A percentile compares a stretch with the other conserved stretches of the same genome.
These are phyloP conservation scores for Micromonas commoda DNA, from an alignment of 139 green algal species.

Conservation along the genomic window DNA sequence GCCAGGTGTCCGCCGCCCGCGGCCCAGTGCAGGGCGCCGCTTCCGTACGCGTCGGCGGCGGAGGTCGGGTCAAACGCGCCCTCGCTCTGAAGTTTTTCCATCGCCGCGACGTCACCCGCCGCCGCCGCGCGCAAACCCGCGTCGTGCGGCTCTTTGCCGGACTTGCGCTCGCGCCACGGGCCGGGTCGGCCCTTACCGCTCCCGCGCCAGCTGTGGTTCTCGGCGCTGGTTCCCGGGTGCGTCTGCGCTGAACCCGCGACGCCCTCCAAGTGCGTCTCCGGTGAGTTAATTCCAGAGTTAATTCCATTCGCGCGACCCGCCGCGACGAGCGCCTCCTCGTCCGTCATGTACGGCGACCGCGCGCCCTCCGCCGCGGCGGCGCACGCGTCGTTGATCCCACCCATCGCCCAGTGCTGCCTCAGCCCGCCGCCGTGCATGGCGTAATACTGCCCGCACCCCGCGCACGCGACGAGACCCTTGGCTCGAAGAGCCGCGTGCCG, in stretches of 20 bases:
- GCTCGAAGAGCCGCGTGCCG: neutral
- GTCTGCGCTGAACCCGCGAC: no score
- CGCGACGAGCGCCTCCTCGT: neutral
- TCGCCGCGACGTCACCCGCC: neutral
- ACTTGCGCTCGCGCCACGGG: neutral
- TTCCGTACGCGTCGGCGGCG: neutral
- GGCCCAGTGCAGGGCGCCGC: constrained; percentile 8
- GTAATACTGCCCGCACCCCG: constrained; percentile 7
- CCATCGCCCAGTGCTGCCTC: neutral
- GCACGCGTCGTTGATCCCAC: neutral
- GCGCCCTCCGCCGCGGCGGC: neutral
- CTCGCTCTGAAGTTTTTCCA: neutral
- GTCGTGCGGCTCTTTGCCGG: neutral
- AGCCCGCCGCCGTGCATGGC: constrained; percentile 18
- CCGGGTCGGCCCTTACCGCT: neutral
- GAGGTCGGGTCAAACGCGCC: neutral
- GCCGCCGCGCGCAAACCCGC: neutral
- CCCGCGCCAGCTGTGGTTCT: neutral
- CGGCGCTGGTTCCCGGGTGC: neutral
- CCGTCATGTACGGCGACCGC: neutral
- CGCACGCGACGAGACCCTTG: neutral
- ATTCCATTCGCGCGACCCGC: no score
- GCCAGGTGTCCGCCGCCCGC: neutral
- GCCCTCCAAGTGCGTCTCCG: no score
- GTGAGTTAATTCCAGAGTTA: no score